Conservation (phyloP, 768 basidiomycete species). For the Auriculariales sp. region DNA sequence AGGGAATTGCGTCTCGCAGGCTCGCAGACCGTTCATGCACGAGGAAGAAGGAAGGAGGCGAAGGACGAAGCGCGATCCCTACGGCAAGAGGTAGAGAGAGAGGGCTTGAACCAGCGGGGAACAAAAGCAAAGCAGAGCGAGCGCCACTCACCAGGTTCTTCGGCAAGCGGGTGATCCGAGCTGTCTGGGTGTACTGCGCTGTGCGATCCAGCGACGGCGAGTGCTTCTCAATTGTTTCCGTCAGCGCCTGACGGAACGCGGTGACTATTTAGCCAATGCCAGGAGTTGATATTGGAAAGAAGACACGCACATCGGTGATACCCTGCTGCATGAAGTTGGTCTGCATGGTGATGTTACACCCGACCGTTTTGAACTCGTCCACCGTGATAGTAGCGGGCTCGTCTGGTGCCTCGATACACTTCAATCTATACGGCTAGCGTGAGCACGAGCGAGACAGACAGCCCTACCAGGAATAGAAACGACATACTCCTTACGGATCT, state of each 20-base stretch:
- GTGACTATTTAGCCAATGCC: not conserved
- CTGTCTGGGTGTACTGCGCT: slow-evolving; percentile 68
- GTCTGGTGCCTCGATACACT: slow-evolving; percentile 68
- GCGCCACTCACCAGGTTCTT: slow-evolving; percentile 71
- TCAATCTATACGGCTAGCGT: slow-evolving; percentile 33
- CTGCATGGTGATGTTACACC: slow-evolving; percentile 75
- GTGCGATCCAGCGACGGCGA: slow-evolving; percentile 68
- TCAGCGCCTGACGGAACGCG: slow-evolving; percentile 44
- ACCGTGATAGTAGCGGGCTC: slow-evolving; percentile 48
- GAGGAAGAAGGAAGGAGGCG: no score
- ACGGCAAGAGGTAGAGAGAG: no score
- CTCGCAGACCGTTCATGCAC: no score
- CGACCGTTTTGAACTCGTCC: slow-evolving; percentile 76
- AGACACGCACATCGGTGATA: slow-evolving; percentile 52
- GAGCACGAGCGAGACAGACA: not conserved
- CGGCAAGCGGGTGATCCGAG: slow-evolving; percentile 73
- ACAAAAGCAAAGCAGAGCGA: no score
- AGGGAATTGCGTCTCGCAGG: no score
- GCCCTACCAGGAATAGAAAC: not conserved
- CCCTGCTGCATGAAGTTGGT: slow-evolving; percentile 87
- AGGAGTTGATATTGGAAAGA: slow-evolving; percentile 2
- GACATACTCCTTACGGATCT: slow-evolving; percentile 56
- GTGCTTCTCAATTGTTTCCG: slow-evolving; percentile 73
- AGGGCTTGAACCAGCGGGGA: no score
- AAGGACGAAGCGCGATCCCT: no score